These are phyloP conservation scores for Cercospora sojina DNA, from an alignment of 2,329 filamentous ascomycete genomes.

Conservation along the genomic window DNA sequence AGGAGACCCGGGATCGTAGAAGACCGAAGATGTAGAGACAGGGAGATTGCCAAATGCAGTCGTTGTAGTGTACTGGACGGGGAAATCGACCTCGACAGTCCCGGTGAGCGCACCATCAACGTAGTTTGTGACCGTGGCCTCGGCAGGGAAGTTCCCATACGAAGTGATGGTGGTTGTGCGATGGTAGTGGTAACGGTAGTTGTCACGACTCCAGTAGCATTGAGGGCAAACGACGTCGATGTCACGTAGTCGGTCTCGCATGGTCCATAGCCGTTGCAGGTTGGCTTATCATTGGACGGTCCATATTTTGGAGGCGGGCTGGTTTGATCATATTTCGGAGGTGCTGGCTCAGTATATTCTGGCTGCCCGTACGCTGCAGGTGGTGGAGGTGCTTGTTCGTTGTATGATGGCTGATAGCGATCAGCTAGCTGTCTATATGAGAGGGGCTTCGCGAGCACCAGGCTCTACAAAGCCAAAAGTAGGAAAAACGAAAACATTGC, in stretches of 20 bases:
- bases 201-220: neutral
- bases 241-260: slow-evolving; percentile 2
- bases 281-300: neutral
- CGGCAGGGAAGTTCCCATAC: neutral
- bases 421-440: neutral
- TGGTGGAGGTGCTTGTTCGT: neutral
- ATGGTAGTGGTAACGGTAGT: neutral
- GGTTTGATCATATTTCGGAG: neutral
- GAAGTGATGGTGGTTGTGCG: neutral
- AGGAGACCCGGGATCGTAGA: neutral
- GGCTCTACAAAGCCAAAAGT: neutral
- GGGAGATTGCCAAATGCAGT: neutral
- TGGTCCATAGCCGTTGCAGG: neutral
- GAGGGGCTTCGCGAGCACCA: neutral
- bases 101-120: neutral
- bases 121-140: neutral
- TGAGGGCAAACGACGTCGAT: neutral
- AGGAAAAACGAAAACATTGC: neutral
- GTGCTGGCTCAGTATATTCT: neutral
- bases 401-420: neutral
- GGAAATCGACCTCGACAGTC: neutral
- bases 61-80: neutral
- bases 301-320: neutral
- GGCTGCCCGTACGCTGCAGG: neutral
- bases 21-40: neutral